These are phyloP conservation scores for Wickerhamiella nectarea DNA, from an alignment of 805 yeast genomes.

Conservation along the genomic window DNA sequence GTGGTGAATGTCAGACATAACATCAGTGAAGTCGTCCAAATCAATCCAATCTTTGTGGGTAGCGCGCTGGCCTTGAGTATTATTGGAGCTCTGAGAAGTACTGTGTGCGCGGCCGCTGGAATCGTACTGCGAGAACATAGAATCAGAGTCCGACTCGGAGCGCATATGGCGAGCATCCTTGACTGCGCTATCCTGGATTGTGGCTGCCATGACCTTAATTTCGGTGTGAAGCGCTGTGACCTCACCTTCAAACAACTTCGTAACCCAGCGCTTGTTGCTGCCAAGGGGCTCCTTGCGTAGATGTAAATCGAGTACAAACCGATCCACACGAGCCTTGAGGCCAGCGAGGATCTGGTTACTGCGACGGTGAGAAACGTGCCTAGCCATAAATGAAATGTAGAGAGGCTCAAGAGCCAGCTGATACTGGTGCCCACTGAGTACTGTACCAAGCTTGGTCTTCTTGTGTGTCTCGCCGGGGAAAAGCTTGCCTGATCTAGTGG, in stretches of 20 bases:
- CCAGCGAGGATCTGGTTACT: constrained; percentile 45
- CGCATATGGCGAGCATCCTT: constrained; percentile 20
- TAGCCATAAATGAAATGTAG: constrained; percentile 58
- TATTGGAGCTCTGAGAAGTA: constrained; percentile 15
- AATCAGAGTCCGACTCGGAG: constrained; percentile 15
- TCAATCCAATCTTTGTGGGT: constrained; percentile 48
- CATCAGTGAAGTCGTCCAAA: constrained; percentile 58
- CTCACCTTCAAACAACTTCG: constrained; percentile 54
- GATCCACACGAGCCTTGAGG: constrained; percentile 44
- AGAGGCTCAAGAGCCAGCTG: constrained; percentile 60
- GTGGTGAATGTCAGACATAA: constrained; percentile 31
- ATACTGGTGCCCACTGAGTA: constrained; percentile 56
- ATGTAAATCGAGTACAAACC: constrained; percentile 51
- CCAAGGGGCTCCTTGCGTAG: constrained; percentile 33
- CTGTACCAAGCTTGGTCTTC: constrained; percentile 44
- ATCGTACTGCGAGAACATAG: constrained; percentile 4
- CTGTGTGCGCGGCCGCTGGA: constrained; percentile 6
- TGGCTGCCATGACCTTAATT: constrained; percentile 49
- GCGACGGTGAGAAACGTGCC: constrained; percentile 28
- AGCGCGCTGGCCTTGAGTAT: background rate
- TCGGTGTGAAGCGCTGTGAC: constrained; percentile 58
- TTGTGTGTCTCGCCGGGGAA: constrained; percentile 35
- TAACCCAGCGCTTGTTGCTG: constrained; percentile 30
- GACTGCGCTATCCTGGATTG: constrained; percentile 41
- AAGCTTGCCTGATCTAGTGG: constrained; percentile 60